Evolutionary conservation across 371 early-diverging fungal species (phyloP).

Genomic region (Dichotomocladium elegans): DNA sequence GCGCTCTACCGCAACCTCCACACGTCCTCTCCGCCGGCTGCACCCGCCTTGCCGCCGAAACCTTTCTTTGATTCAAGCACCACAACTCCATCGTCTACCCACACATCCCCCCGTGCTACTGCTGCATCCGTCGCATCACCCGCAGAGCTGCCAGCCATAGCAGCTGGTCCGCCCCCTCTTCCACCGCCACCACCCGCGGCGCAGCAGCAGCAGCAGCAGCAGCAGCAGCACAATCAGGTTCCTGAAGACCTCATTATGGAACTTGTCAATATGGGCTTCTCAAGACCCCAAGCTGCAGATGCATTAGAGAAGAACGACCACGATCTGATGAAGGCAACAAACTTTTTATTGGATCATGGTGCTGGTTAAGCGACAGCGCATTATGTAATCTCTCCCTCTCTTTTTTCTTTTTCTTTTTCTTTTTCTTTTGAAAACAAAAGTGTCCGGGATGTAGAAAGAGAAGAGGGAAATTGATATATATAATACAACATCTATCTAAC

Average conservation of each 20-base stretch:
- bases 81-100: slow-evolving; percentile 7
- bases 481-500: no score
- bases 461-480: neutral
- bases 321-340: slow-evolving; percentile 75
- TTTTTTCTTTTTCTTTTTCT: no score
- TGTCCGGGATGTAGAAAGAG: neutral
- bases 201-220: neutral
- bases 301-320: slow-evolving; percentile 79
- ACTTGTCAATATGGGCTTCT: slow-evolving; percentile 77
- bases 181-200: slow-evolving; percentile 26
- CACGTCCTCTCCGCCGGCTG: neutral
- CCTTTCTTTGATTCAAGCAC: slow-evolving; percentile 4
- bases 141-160: slow-evolving; percentile 13
- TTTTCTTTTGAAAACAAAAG: neutral
- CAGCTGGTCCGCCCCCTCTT: slow-evolving; percentile 25
- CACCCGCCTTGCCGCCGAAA: slow-evolving; percentile 17
- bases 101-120: slow-evolving; percentile 12
- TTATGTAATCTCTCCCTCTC: no score
- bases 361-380: neutral
- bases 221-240: neutral
- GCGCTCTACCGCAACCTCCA: neutral
- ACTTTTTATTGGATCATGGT: slow-evolving; percentile 71
- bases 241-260: slow-evolving; percentile 40
- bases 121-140: slow-evolving; percentile 18
- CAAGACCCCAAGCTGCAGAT: slow-evolving; percentile 67